Base-by-base conservation (phyloP, 352 stramenopile species). In the Phytophthora meadii region DNA sequence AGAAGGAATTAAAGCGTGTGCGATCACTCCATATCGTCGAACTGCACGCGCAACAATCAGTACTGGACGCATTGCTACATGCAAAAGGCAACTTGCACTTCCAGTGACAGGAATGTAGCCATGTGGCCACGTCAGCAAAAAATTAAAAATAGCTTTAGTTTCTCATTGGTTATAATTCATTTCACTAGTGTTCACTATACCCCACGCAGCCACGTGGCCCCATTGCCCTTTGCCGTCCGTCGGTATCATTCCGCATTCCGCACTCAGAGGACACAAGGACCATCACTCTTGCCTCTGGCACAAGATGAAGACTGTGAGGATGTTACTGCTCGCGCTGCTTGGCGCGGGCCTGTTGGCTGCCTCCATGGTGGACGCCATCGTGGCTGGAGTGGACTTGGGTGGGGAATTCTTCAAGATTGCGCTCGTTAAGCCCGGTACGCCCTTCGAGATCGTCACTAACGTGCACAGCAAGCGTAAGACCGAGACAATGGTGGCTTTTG, bases 401-500 rank as follows among this genome's bases (percentile, higher is more conserved):
- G 96, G 88, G 58, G 88, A 99, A 63, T 93, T 88, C 59, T 93
- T 93, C 72, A 93, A 93, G 70, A 74, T 93, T 34, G 84, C 84
- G 54, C 82, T 93, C 11, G 84, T 93, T n/a, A 93, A 98, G 75
- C 94, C 95, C 48, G 96, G 97, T 48, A 97, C 90, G 54, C 95
- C 96, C 6, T 90, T 99, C 56, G 94, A 98, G 77, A 99, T 99
- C 81, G 97, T 99, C 3, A 99, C 96, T 22, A 99, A 99, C 76
- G 79, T 98, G 48, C 93, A 98, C 70, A 98, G 93, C 61, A 99
- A 99, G 82, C 92, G 98, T 50, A 99, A 99, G 81, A 99, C 97
- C 19, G 95, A 98, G 72, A 96, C 97, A 59, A 89, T 93, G 55
- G 86, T 98, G 40, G 86, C 87, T 22, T 98, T 98, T 59, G 87